Conservation (phyloP, 2,329 filamentous ascomycete species). For the Leptographium flavum region DNA sequence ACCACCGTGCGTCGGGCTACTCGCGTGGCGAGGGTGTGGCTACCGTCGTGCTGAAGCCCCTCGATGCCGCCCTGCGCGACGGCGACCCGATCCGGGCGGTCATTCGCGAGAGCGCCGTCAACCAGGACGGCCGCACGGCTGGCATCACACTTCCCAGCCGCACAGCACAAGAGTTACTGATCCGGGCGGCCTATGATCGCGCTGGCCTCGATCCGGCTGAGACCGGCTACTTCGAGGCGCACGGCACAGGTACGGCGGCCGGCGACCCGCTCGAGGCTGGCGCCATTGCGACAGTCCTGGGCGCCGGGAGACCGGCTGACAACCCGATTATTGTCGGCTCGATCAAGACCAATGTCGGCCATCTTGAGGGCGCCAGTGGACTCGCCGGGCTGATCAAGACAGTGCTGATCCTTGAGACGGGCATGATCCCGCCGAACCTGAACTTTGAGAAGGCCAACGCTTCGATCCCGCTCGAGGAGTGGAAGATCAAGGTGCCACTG, state of each 20-base stretch:
- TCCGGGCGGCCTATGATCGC: slow-evolving; percentile 8
- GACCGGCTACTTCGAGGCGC: slow-evolving; percentile 24
- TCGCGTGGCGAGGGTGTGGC: slow-evolving; percentile 33
- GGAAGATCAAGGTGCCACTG: slow-evolving; percentile 14
- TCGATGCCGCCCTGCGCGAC: slow-evolving; percentile 21
- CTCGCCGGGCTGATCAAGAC: slow-evolving; percentile 29
- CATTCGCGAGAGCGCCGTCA: slow-evolving; percentile 12
- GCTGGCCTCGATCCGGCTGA: slow-evolving; percentile 7
- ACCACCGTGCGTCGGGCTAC: slow-evolving; percentile 31
- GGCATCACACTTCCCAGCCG: slow-evolving; percentile 10
- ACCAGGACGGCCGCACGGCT: slow-evolving; percentile 10
- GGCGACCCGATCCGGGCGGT: slow-evolving; percentile 21
- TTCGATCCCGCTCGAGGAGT: slow-evolving; percentile 27
- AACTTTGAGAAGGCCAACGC: slow-evolving; percentile 30
- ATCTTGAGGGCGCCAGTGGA: slow-evolving; percentile 31
- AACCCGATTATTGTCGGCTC: slow-evolving; percentile 16
- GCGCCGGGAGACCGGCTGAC: not conserved
- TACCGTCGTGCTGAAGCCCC: slow-evolving; percentile 27
- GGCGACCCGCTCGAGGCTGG: slow-evolving; percentile 20
- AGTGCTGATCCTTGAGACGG: slow-evolving; percentile 24
- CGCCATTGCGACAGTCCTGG: slow-evolving; percentile 20
- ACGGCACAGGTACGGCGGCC: slow-evolving; percentile 21
- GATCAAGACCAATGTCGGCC: slow-evolving; percentile 27
- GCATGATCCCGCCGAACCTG: slow-evolving; percentile 19
- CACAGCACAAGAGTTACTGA: slow-evolving; percentile 14